Conservation (phyloP, 345 rosid species). For the Hibiscus mutabilis region DNA sequence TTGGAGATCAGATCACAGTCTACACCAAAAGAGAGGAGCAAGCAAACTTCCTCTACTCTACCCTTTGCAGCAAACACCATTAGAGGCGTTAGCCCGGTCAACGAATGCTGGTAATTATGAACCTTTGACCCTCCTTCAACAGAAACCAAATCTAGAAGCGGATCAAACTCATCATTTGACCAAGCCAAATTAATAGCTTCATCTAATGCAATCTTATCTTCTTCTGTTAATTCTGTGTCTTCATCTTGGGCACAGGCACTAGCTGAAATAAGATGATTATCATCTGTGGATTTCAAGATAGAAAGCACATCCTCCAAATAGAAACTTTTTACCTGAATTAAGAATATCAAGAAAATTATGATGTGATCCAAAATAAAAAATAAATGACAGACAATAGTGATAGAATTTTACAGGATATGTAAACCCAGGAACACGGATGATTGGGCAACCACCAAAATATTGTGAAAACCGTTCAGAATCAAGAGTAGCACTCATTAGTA, state of each 20-base stretch:
- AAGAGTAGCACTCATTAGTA: constrained; percentile 95
- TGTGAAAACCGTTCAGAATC: constrained; percentile 83
- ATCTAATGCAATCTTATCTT: constrained; percentile 61
- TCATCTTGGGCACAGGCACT: constrained; percentile 25
- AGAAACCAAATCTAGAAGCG: constrained; percentile 67
- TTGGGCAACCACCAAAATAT: constrained; percentile 94
- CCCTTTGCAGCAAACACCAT: constrained; percentile 93
- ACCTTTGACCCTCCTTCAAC: constrained; percentile 43
- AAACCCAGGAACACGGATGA: constrained; percentile 86
- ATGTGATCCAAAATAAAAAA: constrained; percentile 10
- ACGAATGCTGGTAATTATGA: constrained; percentile 71
- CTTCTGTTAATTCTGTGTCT: constrained; percentile 45
- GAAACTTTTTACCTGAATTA: constrained; percentile 61
- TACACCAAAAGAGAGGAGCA: constrained; percentile 76
- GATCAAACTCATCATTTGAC: constrained; percentile 73
- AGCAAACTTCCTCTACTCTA: constrained; percentile 66
- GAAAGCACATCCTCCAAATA: constrained; percentile 82
- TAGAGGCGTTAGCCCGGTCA: constrained; percentile 63
- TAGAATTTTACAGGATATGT: constrained; percentile 65
- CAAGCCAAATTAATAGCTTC: constrained; percentile 80
- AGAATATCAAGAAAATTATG: constrained; percentile 18
- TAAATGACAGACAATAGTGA: constrained; percentile 7
- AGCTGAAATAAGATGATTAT: constrained; percentile 47
- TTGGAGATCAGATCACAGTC: constrained; percentile 51
- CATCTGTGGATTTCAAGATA: constrained; percentile 47